phyloP scores from a whole-genome alignment of 1,284 basidiomycete genomes.

The Ceratobasidium papillatum region DNA sequence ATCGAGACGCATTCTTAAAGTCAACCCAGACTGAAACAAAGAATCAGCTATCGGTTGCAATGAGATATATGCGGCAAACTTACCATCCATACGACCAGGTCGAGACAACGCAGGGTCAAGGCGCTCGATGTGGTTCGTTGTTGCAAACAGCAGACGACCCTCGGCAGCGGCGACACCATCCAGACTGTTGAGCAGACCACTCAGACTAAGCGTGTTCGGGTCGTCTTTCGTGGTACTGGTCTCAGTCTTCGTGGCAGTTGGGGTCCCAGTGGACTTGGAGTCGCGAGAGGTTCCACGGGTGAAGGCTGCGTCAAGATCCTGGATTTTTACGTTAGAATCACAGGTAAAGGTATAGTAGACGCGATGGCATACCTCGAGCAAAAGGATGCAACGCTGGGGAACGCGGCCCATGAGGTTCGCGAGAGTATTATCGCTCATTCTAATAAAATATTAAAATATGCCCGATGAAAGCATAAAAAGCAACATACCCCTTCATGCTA shows the following conservation, averaged over 20 bases:
- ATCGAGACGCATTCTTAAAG: slow-evolving; percentile 85
- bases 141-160: slow-evolving; percentile 58
- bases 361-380: slow-evolving; percentile 68
- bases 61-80: background rate
- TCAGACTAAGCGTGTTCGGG: slow-evolving; percentile 81
- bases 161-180: slow-evolving; percentile 88
- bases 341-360: background rate
- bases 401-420: slow-evolving; percentile 84
- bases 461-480: background rate
- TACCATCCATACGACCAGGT: slow-evolving; percentile 40
- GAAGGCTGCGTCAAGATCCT: slow-evolving; percentile 81
- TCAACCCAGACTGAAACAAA: slow-evolving; percentile 68
- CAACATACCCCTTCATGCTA: slow-evolving; percentile 77
- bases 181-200: slow-evolving; percentile 81
- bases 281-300: slow-evolving; percentile 84
- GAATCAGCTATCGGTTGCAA: background rate
- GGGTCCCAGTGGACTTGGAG: slow-evolving; percentile 74
- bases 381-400: slow-evolving; percentile 80
- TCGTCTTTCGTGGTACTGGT: slow-evolving; percentile 57
- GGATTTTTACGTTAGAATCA: background rate
- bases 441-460: slow-evolving; percentile 48
- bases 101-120: slow-evolving; percentile 65
- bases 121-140: slow-evolving; percentile 79
- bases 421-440: slow-evolving; percentile 87
- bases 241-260: slow-evolving; percentile 55